phyloP scores from a whole-genome alignment of 2,329 filamentous ascomycete species.

The Scytalidium lignicola region DNA sequence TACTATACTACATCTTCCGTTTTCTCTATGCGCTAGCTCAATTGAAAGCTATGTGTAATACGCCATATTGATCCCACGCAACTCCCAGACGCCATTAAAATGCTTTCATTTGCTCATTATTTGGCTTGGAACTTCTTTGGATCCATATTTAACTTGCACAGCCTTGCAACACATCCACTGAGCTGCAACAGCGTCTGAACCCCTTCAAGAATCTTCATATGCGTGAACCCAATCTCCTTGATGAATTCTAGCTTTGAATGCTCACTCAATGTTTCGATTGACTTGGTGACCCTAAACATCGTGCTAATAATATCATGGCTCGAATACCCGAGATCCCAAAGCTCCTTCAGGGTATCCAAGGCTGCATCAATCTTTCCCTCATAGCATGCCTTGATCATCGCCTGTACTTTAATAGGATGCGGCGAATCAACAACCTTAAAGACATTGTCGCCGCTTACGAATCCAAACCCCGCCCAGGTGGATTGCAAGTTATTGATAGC shows the following conservation, averaged over 20 bases:
- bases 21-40: not conserved
- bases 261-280: constrained; percentile 84
- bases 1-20: not conserved
- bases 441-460: constrained; percentile 96
- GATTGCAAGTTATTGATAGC: constrained; percentile 98
- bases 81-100: constrained; percentile 4
- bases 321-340: constrained; percentile 96
- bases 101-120: constrained; percentile 26
- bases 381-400: constrained; percentile 96
- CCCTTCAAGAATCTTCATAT: constrained; percentile 98
- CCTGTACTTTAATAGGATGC: constrained; percentile 96
- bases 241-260: constrained; percentile 97
- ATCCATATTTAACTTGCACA: constrained; percentile 97
- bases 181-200: constrained; percentile 93
- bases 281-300: constrained; percentile 98
- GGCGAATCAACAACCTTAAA: constrained; percentile 97
- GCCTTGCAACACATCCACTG: constrained; percentile 82
- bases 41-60: not conserved
- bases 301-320: constrained; percentile 98
- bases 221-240: constrained; percentile 96
- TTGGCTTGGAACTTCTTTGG: constrained; percentile 64
- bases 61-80: not conserved
- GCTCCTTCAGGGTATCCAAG: constrained; percentile 77
- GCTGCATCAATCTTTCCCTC: constrained; percentile 87
- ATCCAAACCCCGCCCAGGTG: constrained; percentile 87